Percentiles rank a stretch among this genome's conserved stretches.
phyloP scores from a whole-genome alignment of 73 alveolate genomes.

The Uronychia setigera region DNA sequence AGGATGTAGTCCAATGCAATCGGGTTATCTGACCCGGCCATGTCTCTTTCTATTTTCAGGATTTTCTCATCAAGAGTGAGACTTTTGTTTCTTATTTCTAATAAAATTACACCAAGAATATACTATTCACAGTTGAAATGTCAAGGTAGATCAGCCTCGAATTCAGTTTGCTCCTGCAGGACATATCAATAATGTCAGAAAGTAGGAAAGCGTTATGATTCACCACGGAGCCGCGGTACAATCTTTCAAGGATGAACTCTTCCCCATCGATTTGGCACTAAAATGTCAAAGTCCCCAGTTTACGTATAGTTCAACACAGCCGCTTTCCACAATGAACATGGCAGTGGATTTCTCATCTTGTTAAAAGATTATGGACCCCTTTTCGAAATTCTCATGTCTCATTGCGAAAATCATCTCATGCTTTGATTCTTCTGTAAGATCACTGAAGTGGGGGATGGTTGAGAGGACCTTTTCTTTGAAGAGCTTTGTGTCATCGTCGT shows the following conservation, averaged over 20 bases:
- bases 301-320: constrained; percentile 32
- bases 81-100: constrained; percentile 15
- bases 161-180: constrained; percentile 25
- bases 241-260: constrained; percentile 43
- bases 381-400: constrained; percentile 22
- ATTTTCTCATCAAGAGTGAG: constrained; percentile 29
- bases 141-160: constrained; percentile 12
- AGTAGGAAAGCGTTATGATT: constrained; percentile 53
- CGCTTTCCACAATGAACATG: constrained; percentile 46
- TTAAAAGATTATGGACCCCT: constrained; percentile 30
- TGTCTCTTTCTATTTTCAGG: constrained; percentile 23
- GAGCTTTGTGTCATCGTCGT: constrained; percentile 41
- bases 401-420: constrained; percentile 44
- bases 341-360: constrained; percentile 27
- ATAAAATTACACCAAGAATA: background rate
- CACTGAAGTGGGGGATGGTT: constrained; percentile 18
- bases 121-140: background rate
- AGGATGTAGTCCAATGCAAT: constrained; percentile 56
- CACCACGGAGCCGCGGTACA: constrained; percentile 48
- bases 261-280: constrained; percentile 26
- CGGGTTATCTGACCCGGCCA: constrained; percentile 26
- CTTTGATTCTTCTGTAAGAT: constrained; percentile 8
- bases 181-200: constrained; percentile 42
- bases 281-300: constrained; percentile 3
- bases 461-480: constrained; percentile 38